phyloP scores from a whole-genome alignment of 306 rosid genomes.

The Rubus idaeus region DNA sequence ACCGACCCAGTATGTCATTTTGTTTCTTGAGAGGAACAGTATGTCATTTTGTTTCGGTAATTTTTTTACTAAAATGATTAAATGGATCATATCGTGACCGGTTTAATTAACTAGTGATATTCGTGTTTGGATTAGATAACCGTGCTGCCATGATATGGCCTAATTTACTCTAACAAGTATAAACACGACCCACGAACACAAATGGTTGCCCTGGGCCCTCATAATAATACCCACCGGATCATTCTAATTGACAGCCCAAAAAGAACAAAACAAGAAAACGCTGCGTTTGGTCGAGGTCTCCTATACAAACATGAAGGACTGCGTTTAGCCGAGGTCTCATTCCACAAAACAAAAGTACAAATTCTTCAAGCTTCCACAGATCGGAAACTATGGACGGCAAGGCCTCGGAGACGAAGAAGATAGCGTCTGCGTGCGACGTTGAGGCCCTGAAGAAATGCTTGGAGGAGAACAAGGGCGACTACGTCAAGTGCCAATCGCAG shows the following conservation, averaged over 20 bases:
- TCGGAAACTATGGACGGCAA: constrained; percentile 45
- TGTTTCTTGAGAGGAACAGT: too few species aligned
- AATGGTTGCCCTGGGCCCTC: neutral
- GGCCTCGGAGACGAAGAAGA: constrained; percentile 38
- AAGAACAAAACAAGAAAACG: neutral
- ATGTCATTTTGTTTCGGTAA: too few species aligned
- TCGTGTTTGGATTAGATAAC: too few species aligned
- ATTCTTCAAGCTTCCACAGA: neutral
- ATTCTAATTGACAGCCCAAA: neutral
- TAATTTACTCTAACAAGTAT: neutral
- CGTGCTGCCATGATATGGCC: too few species aligned
- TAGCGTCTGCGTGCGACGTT: constrained; percentile 59
- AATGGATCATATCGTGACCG: too few species aligned
- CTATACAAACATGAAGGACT: neutral
- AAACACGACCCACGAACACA: neutral
- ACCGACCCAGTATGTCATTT: too few species aligned
- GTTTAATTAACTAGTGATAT: too few species aligned
- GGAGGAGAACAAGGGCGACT: constrained; percentile 86
- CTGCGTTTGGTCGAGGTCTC: neutral
- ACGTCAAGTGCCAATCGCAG: constrained; percentile 73
- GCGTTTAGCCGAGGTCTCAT: neutral
- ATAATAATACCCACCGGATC: too few species aligned
- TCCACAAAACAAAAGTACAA: neutral
- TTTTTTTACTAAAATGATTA: too few species aligned
- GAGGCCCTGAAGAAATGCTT: constrained; percentile 82